Evolutionary conservation across 345 rosid genomes (phyloP).

Genomic region (Orychophragmus violaceus): DNA sequence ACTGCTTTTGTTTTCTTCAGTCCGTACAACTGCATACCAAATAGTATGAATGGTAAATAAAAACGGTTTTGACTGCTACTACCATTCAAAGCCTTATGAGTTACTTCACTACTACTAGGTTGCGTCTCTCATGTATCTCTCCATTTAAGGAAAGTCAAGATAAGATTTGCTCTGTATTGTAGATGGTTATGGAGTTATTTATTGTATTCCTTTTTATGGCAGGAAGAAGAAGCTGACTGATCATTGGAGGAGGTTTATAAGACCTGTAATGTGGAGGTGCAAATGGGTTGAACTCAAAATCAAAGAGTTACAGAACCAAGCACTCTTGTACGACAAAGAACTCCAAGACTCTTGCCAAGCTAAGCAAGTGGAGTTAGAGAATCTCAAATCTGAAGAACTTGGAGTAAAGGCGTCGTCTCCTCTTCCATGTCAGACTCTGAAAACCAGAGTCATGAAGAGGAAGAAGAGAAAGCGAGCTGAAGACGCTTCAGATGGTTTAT

Average conservation of each 20-base stretch:
- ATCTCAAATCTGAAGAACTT: constrained; percentile 30
- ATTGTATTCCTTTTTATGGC: not conserved
- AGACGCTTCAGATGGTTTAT: constrained; percentile 46
- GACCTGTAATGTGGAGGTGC: constrained; percentile 73
- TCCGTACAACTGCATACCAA: too few relatives aligned
- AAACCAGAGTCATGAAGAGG: constrained; percentile 48
- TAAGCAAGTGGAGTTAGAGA: constrained; percentile 39
- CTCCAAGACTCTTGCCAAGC: constrained; percentile 39
- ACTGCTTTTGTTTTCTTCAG: too few relatives aligned
- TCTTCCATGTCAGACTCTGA: constrained; percentile 38
- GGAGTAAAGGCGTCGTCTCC: constrained; percentile 46
- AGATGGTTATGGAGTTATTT: too few relatives aligned
- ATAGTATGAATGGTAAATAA: too few relatives aligned
- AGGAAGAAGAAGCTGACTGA: constrained; percentile 74
- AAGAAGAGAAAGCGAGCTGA: constrained; percentile 60
- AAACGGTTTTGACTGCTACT: too few relatives aligned
- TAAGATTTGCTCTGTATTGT: not conserved
- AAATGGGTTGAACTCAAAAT: constrained; percentile 71
- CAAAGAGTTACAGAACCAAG: constrained; percentile 46
- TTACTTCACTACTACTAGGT: not conserved
- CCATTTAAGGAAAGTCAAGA: not conserved
- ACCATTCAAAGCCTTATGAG: too few relatives aligned
- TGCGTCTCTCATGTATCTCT: not conserved
- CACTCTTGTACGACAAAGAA: constrained; percentile 50
- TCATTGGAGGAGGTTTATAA: constrained; percentile 72